Base-by-base conservation (phyloP, 495 filamentous ascomycete species). In the Diplogelasinospora grovesii region DNA sequence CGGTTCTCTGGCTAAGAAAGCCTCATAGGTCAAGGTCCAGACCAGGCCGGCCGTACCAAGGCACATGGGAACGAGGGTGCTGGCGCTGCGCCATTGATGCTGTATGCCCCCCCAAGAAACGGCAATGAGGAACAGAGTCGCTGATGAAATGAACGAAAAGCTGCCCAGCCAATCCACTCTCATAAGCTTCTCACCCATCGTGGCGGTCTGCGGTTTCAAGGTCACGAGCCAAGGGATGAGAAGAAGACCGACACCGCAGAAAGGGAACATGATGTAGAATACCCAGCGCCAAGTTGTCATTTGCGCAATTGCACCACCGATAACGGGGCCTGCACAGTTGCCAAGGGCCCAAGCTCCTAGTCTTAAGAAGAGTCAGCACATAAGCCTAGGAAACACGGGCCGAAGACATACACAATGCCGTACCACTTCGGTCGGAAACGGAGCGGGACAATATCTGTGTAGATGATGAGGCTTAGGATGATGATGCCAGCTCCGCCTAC, bases 401-500 rank as follows among this genome's bases (percentile, higher is more conserved):
- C 86, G 5, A 86, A 54, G 4, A 81, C 79, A 43, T 74, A 16
- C 85, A 85, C 36, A 88, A 58, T 14, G 84, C 85, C 85, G 26
- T 61, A 66, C 39, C 60, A 66, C 49, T 64, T 65, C 10, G 56
- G 46, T 25, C 58, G 39, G 46, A 56, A 48, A 39, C 73, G 26
- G 57, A 75, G 45, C 4, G 59, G 61, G 1, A 61, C 57, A 27
- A 66, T 53, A n/a, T 63, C 62, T 18, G 50, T 92, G 81, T 76
- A 73, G 31, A 72, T 61, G 31, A 95, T 89, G 53, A 93, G 87
- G 20, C 84, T 81, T 50, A 95, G 61, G 19, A 83, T 81, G 16
- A 93, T 75, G 39, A 93, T 74, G 1, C 89, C 89, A 35, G 86
- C 87, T 25, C 85, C 86, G 3, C 86, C 89, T 13, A 85, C 66